Evolutionary conservation across 148 eudicot species (phyloP), one percentile per base, ranked within the genome.

Genomic region (Fagopyrum tataricum): DNA sequence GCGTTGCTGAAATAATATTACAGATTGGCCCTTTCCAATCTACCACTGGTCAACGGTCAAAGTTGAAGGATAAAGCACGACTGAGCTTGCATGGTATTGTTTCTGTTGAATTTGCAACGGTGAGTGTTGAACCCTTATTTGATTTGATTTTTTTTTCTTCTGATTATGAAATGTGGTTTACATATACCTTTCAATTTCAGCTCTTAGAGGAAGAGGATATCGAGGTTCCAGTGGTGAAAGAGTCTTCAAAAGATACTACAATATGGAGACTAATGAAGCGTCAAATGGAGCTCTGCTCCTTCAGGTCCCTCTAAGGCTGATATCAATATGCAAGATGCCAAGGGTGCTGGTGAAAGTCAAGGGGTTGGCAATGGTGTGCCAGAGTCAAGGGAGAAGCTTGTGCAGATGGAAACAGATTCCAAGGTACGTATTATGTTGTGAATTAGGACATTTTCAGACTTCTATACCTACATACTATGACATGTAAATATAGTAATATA

Each of bases 11-110:
- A 26, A 49, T 17, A 14, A 21, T 68, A 84, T 59, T 44, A 70
- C 82, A 94, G 97, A 90, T 94, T 85, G 98, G 98, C 21, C 98
- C 96, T 14, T 87, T 91, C 72, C 97, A 88, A 64, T 79, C 88
- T 18, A 67, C 88, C 11, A 88, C 86, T 14, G 84, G 97, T 79
- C 96, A 87, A 52, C 84, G 84, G 71, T 88, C 91, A 20, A 94
- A 89, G 74, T 79, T 94, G 71, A 94, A 90, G 81, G 91, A 88
- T 52, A 88, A 88, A 84, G 96, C 78, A 69, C 92, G 93, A 61
- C 69, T 94, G 76, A 89, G 84, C 78, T 76, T 88, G 55, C 97
- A 94, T 76, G 97, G 98, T 4, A 87, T 88, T 78, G 91, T 90
- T 37, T 81, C 93, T 9, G 77, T 94, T 37, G 98, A 91, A 39